Base-by-base conservation (phyloP, 2,329 filamentous ascomycete species). In the Cladophialophora psammophila region DNA sequence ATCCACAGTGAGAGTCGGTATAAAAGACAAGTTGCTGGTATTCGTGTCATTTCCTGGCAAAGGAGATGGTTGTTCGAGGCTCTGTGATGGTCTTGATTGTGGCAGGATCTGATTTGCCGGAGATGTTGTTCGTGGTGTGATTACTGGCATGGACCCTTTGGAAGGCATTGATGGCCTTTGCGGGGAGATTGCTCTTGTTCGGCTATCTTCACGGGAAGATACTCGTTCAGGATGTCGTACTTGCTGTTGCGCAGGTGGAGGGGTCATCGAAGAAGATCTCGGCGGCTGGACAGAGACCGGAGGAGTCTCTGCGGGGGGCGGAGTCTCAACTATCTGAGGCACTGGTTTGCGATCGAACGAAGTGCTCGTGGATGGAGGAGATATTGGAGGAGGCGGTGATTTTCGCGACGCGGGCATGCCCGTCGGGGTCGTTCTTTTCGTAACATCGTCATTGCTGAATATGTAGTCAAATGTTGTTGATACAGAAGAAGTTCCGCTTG, bases 21-120 rank as follows among this genome's bases (percentile, higher is more conserved):
- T 93, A 72, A 93, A 90, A 0, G 92, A 93, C 13, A 96, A 81
- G 57, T 85, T 88, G 77, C 95, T 93, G 0, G 92, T 94, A 54
- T 91, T 87, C 7, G 86, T 89, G 64, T 83, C 87, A 63, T 88
- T 89, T 12, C 90, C 90, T 26, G 91, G 89, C 1, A 94, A 79
- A 34, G 88, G 83, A n/a, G 91, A 88, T 3, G 90, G 87, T 35
- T 94, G 90, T 71, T 88, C 88, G 20, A 90, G 81, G 0, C 84
- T 87, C 58, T 86, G 83, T 81, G 79, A 71, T 80, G 73, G 64
- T 72, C 54, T 77, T 64, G 60, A 74, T 72, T 62, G 73, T 75
- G 62, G 73, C 70, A 60, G 75, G 74, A 52, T 79, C 38, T 76
- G 75, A 57, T 74, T 73, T 76, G 75, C 42, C 70, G 64, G 57